Percentiles rank a stretch among this genome's conserved stretches.
These are phyloP conservation scores for Elsinoe perseae DNA, from an alignment of 2,329 filamentous ascomycete genomes.

Conservation along the genomic window DNA sequence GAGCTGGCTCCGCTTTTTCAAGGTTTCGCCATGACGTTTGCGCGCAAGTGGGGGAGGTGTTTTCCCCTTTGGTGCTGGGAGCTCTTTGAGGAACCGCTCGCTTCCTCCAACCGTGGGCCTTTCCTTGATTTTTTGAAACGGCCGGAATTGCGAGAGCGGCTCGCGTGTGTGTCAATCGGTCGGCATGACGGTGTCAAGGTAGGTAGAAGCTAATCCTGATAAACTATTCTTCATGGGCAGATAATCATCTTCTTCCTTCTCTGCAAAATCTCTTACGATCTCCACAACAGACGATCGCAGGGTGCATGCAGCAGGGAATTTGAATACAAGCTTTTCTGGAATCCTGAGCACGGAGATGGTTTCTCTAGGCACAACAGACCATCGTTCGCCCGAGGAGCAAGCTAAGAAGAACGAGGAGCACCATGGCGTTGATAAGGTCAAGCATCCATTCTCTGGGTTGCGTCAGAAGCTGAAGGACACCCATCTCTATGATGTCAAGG, in stretches of 20 bases:
- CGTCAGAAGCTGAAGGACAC: constrained; percentile 41
- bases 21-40: background rate
- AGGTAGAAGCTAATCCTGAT: background rate
- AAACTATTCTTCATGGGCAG: background rate
- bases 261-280: background rate
- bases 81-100: constrained; percentile 10
- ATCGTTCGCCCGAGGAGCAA: constrained; percentile 9
- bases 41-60: background rate
- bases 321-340: background rate
- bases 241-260: background rate
- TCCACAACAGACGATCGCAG: background rate
- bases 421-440: constrained; percentile 20
- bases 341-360: background rate
- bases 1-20: background rate
- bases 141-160: constrained; percentile 2
- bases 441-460: constrained; percentile 25
- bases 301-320: background rate
- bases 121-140: constrained; percentile 12
- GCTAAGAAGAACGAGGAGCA: constrained; percentile 15
- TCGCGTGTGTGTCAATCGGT: constrained; percentile 11
- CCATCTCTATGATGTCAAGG: constrained; percentile 42
- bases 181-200: background rate
- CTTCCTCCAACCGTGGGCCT: constrained; percentile 8
- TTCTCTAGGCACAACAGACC: constrained; percentile 6
- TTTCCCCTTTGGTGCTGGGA: background rate